Evolutionary conservation across 768 basidiomycete genomes (phyloP), one percentile per base, ranked within the genome.

Genomic region (Suillus weaverae): DNA sequence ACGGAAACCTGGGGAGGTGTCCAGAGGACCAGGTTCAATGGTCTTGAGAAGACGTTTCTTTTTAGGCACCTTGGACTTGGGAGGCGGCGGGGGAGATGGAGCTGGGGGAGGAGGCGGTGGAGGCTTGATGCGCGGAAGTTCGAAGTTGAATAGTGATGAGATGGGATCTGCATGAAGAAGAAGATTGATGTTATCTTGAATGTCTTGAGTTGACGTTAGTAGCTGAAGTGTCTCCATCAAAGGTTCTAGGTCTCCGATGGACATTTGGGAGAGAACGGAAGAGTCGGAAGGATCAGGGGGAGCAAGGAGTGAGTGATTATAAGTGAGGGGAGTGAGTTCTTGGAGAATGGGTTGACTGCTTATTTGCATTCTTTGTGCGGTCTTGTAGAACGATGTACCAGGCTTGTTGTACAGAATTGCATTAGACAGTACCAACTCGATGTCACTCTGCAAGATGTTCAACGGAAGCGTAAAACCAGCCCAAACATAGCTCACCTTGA

Each of bases 351-450:
- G 78, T 26, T 73, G 72, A 41, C 80, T 71, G 43, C 72, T 73
- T 3, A 73, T 77, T 70, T 86, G 84, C 66, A 97, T 86, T 46
- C 86, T 79, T 18, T 81, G 75, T 0, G 97, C 95, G 6, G 84
- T 77, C 70, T 86, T 89, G 78, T 92, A 85, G 72, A 88, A 88
- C 0, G 82, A 67, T 0, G 90, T 88, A n/a, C 87, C 89, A 0
- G 85, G 77, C 67, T 87, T 85, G 74, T 99, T 98, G 76, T 98
- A 99, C 8, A 86, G 74, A 51, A 92, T 84, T 2, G 96, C 96
- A 70, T 99, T 99, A 63, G 87, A 81, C 33, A 94, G 76, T 18
- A 99, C 94, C 18, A 99, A 85, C 39, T 85, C 77, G n/a, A 95
- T 79, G 72, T 99, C 97, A 60, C 85, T 80, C 93, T 95, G 62